Conservation (phyloP, 768 basidiomycete species). For the Nevesoporus exiguus region DNA sequence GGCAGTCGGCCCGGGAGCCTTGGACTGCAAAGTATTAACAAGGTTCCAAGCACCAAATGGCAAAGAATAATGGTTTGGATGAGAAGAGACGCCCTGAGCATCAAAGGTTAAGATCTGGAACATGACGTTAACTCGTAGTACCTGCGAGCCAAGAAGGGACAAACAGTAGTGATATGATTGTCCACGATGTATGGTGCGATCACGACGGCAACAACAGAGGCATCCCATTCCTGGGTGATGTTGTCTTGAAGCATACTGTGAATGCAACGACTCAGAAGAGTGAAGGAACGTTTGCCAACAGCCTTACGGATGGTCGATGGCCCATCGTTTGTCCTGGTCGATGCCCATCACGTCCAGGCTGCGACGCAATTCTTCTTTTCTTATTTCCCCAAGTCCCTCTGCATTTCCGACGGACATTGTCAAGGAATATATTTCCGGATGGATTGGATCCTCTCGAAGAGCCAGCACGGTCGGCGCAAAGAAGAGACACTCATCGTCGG, state of each 20-base stretch:
- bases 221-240: conserved; percentile 63
- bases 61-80: conserved; percentile 83
- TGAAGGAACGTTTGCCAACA: conserved; percentile 1
- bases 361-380: conserved; percentile 54
- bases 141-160: conserved; percentile 19
- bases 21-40: conserved; percentile 27
- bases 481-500: conserved; percentile 94
- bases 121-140: not conserved
- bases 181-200: conserved; percentile 55
- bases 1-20: conserved; percentile 28
- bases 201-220: conserved; percentile 52
- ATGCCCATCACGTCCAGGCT: conserved; percentile 74
- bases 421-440: conserved; percentile 50
- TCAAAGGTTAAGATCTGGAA: conserved; percentile 86
- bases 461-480: conserved; percentile 80
- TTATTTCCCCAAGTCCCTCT: conserved; percentile 63
- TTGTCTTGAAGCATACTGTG: conserved; percentile 69
- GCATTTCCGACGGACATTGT: conserved; percentile 81
- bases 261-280: conserved; percentile 17
- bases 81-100: conserved; percentile 66
- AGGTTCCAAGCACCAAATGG: conserved; percentile 52
- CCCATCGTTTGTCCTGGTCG: conserved; percentile 45
- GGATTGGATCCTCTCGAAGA: conserved; percentile 32
- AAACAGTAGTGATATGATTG: conserved; percentile 61
- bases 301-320: conserved; percentile 72